Evolutionary conservation across 2,329 filamentous ascomycete species (phyloP).

Genomic region (Aureobasidium sp.): DNA sequence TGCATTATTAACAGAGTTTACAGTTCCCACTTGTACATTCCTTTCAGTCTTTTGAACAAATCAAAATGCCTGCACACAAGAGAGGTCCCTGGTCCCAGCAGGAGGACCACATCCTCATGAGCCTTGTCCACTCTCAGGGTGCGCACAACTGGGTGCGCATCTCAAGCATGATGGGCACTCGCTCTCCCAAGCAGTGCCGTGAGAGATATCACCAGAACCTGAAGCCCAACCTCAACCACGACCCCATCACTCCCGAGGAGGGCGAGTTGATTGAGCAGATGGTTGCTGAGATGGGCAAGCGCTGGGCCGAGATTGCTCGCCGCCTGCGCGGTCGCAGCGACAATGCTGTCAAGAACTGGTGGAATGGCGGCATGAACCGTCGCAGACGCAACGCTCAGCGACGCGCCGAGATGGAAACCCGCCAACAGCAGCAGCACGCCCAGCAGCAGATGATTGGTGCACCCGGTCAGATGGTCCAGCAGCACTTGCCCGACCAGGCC

Average conservation of each 20-base stretch:
- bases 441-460: constrained; percentile 22
- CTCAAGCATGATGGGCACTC: constrained; percentile 63
- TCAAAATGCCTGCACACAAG: constrained; percentile 49
- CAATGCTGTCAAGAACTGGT: constrained; percentile 97
- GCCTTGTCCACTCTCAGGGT: constrained; percentile 64
- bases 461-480: constrained; percentile 22
- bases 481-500: constrained; percentile 21
- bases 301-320: constrained; percentile 89
- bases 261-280: constrained; percentile 67
- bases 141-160: constrained; percentile 88
- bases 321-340: constrained; percentile 78
- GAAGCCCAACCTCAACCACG: constrained; percentile 71
- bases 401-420: constrained; percentile 29
- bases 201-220: constrained; percentile 93
- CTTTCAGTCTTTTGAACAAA: neutral
- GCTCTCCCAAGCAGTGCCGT: constrained; percentile 89
- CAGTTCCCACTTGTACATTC: constrained; percentile 14
- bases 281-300: constrained; percentile 71
- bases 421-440: constrained; percentile 19
- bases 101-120: constrained; percentile 65
- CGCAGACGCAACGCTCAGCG: constrained; percentile 41
- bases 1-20: neutral
- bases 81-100: constrained; percentile 77
- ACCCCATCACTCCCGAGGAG: constrained; percentile 72
- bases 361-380: constrained; percentile 88